Percentiles rank a stretch among this genome's conserved stretches.
These are phyloP conservation scores for Cruciata laevipes DNA, from an alignment of 257 asterid genomes.

Conservation along the genomic window DNA sequence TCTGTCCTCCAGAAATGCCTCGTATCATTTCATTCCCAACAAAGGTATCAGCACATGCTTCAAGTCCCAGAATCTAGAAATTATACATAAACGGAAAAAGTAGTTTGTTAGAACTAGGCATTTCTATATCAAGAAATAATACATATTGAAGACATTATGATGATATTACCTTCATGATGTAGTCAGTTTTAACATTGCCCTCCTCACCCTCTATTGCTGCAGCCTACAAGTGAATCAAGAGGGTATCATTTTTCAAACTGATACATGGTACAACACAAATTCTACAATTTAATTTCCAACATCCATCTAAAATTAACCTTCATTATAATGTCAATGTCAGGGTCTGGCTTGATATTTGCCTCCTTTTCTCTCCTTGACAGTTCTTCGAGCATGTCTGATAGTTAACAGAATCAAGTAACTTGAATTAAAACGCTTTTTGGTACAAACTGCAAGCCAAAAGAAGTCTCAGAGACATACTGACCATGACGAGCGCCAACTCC, in stretches of 20 bases:
- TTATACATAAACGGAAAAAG: too few relatives aligned
- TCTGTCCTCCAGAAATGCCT: constrained; percentile 97
- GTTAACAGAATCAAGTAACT: neutral
- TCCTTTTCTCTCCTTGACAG: constrained; percentile 85
- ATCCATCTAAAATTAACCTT: constrained; percentile 38
- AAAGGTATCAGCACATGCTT: constrained; percentile 74
- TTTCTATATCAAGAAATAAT: neutral
- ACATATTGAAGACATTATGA: neutral
- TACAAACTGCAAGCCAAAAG: neutral
- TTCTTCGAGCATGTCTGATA: constrained; percentile 67
- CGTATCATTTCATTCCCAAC: constrained; percentile 93
- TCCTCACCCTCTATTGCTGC: constrained; percentile 75
- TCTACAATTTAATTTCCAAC: neutral
- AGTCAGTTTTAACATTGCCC: constrained; percentile 69
- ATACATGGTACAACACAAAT: neutral
- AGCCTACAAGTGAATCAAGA: constrained; percentile 41
- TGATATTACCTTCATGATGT: constrained; percentile 61
- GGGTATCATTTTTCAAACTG: neutral
- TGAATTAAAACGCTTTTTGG: neutral
- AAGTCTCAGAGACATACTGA: constrained; percentile 15
- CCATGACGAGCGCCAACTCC: constrained; percentile 89
- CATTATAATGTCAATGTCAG: constrained; percentile 81
- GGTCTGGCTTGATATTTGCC: constrained; percentile 77
- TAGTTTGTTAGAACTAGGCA: neutral
- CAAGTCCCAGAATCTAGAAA: constrained; percentile 25